A percentile compares a stretch with the other conserved stretches of the same genome.
Conservation (phyloP, 345 rosid species). For the Garcia nutans region DNA sequence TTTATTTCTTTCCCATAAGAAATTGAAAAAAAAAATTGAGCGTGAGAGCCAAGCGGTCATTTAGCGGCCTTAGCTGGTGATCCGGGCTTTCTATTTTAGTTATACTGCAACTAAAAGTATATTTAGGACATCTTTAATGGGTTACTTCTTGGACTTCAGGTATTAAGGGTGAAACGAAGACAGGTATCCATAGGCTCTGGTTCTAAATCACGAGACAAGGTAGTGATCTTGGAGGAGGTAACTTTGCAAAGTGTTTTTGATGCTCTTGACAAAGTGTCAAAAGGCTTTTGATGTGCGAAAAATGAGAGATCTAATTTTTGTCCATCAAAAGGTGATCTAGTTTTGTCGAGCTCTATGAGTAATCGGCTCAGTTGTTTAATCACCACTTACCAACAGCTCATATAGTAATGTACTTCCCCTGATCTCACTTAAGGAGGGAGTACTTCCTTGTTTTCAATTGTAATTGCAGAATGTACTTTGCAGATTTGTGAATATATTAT, state of each 20-base stretch:
- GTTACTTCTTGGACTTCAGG: conserved; percentile 38
- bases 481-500: background rate
- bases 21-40: too few species aligned
- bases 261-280: conserved; percentile 55
- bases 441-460: background rate
- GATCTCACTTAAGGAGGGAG: background rate
- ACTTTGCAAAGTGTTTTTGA: conserved; percentile 52
- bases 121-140: background rate
- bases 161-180: conserved; percentile 78
- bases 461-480: background rate
- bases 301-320: background rate
- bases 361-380: background rate
- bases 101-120: too few species aligned
- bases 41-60: too few species aligned
- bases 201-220: conserved; percentile 87
- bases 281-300: conserved; percentile 14
- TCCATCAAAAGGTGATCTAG: background rate
- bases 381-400: background rate
- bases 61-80: too few species aligned
- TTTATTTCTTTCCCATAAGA: too few species aligned
- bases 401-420: background rate
- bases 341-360: background rate
- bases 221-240: conserved; percentile 76
- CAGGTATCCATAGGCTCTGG: conserved; percentile 79
- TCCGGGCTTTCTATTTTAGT: too few species aligned